Percentiles rank a stretch among this genome's conserved stretches.
phyloP scores from a whole-genome alignment of 1,139 yeast genomes.

The Zhuliangozyma parablackwelliae region DNA sequence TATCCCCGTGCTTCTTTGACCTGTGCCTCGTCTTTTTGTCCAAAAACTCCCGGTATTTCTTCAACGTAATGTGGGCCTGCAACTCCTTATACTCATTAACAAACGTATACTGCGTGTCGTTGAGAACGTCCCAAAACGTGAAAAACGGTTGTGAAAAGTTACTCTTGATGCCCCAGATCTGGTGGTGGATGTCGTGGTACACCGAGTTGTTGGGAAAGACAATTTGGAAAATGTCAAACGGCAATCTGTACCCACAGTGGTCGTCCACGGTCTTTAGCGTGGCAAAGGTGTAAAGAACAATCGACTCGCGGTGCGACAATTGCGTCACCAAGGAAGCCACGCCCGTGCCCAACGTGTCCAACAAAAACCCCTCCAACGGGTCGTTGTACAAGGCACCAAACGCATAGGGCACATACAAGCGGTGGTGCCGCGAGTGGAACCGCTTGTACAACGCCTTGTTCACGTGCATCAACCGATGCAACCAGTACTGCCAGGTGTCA shows the following conservation, averaged over 20 bases:
- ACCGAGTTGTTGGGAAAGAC: conserved; percentile 92
- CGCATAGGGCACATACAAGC: conserved; percentile 92
- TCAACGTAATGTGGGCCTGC: conserved; percentile 57
- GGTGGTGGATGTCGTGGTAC: conserved; percentile 96
- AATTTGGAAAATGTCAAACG: conserved; percentile 83
- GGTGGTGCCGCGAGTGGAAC: conserved; percentile 92
- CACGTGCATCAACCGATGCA: conserved; percentile 85
- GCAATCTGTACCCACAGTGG: conserved; percentile 93
- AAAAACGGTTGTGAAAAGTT: conserved; percentile 97
- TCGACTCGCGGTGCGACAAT: conserved; percentile 71
- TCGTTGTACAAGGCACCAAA: conserved; percentile 94
- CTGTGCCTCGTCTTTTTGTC: conserved; percentile 28
- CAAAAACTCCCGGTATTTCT: conserved; percentile 59
- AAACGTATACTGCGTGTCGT: conserved; percentile 69
- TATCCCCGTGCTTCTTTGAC: conserved; percentile 5
- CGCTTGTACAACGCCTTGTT: conserved; percentile 70
- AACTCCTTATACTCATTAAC: conserved; percentile 53
- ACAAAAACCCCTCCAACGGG: conserved; percentile 85
- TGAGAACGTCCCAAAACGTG: conserved; percentile 80
- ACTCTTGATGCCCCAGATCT: conserved; percentile 88
- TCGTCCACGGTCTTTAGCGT: conserved; percentile 97
- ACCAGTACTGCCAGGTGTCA: conserved; percentile 93
- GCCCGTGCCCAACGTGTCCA: conserved; percentile 92
- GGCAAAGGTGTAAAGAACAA: conserved; percentile 74
- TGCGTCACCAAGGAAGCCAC: conserved; percentile 62